Evolutionary conservation across 2,329 filamentous ascomycete species (phyloP).

Genomic region (Colletotrichum horii): DNA sequence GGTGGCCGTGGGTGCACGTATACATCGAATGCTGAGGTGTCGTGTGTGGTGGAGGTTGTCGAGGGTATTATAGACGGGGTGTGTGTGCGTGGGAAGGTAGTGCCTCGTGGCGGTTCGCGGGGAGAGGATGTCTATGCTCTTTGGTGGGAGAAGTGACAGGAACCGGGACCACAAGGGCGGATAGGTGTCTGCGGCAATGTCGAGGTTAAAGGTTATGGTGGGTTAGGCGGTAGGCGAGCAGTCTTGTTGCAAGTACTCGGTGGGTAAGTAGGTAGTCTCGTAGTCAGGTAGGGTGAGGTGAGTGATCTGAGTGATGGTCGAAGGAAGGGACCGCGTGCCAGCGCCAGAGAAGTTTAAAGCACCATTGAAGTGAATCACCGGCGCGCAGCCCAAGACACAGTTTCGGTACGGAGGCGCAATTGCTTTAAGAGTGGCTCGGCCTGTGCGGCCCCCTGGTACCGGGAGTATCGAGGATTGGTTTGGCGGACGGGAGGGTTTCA

Average conservation of each 20-base stretch:
- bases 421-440: constrained; percentile 17
- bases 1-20: not conserved
- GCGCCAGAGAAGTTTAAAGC: constrained; percentile 15
- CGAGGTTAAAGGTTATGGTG: not conserved
- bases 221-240: not conserved
- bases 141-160: not conserved
- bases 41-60: not conserved
- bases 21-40: constrained; percentile 5
- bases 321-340: constrained; percentile 17
- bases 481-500: constrained; percentile 17
- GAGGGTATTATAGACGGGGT: constrained; percentile 3
- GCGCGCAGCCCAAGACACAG: constrained; percentile 19
- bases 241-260: not conserved
- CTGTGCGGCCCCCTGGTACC: constrained; percentile 14
- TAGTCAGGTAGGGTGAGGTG: not conserved
- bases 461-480: constrained; percentile 13
- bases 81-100: not conserved
- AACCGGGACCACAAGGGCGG: not conserved
- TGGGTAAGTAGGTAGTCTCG: not conserved
- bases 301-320: not conserved
- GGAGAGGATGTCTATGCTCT: not conserved
- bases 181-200: not conserved
- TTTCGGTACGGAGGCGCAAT: constrained; percentile 17
- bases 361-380: constrained; percentile 20
- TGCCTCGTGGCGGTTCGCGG: constrained; percentile 1